Evolutionary conservation across 2,329 filamentous ascomycete species (phyloP).

Genomic region (Cladophialophora yegresii): DNA sequence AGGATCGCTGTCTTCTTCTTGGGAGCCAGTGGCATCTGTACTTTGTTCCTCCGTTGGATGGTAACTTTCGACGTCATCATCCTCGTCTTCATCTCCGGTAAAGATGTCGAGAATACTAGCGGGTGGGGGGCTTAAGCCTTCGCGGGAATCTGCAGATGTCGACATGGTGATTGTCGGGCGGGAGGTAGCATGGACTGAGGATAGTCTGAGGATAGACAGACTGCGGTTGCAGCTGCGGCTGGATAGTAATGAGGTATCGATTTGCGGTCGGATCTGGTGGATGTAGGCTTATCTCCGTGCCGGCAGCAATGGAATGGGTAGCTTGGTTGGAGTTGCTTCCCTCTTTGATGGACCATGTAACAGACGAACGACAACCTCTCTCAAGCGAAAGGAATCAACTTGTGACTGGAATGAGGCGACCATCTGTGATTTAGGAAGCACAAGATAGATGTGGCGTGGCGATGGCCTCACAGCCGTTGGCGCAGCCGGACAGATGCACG

Average conservation of each 20-base stretch:
- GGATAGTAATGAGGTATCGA: conserved; percentile 14
- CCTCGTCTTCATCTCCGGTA: conserved; percentile 31
- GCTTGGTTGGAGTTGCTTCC: background rate
- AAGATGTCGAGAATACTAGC: conserved; percentile 32
- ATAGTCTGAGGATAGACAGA: background rate
- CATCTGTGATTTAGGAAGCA: background rate
- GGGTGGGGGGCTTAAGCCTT: conserved; percentile 31
- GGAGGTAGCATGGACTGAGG: background rate
- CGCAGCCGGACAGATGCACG: background rate
- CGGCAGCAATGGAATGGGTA: background rate
- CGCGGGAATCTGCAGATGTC: conserved; percentile 22
- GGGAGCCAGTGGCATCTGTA: conserved; percentile 22
- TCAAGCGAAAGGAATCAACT: background rate
- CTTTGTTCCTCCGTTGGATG: conserved; percentile 28
- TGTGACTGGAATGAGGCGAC: background rate
- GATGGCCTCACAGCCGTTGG: background rate
- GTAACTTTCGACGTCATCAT: conserved; percentile 33
- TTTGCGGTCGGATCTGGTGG: background rate
- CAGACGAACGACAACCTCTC: background rate
- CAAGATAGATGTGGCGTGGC: background rate
- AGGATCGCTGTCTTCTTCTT: conserved; percentile 27
- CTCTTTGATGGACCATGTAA: background rate
- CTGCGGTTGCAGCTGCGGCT: background rate
- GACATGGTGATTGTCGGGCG: conserved; percentile 28
- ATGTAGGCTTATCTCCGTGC: conserved; percentile 17